These are phyloP conservation scores for Hortaea sp. DNA, from an alignment of 2,329 filamentous ascomycete genomes.

Conservation along the genomic window DNA sequence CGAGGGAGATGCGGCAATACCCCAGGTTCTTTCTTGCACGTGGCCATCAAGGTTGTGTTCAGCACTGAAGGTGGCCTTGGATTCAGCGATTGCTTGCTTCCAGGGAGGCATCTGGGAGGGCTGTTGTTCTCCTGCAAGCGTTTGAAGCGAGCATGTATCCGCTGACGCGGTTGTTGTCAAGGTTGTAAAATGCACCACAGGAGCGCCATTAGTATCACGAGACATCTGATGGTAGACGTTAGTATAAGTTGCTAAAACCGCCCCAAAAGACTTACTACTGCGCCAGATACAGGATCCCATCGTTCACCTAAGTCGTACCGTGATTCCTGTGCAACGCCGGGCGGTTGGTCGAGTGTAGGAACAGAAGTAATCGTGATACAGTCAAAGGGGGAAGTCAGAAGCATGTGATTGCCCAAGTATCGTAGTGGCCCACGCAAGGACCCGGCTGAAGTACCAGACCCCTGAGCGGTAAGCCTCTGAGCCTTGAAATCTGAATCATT, in stretches of 20 bases:
- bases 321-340: no score
- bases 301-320: conserved; percentile 16
- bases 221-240: no score
- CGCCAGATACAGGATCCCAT: conserved; percentile 34
- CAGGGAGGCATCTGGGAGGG: conserved; percentile 23
- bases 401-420: no score
- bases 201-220: no score
- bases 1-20: conserved; percentile 38
- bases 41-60: conserved; percentile 41
- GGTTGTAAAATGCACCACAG: conserved; percentile 25
- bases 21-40: conserved; percentile 43
- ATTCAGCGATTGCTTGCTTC: conserved; percentile 30
- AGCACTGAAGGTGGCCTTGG: conserved; percentile 35
- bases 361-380: no score
- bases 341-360: no score
- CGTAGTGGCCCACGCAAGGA: no score
- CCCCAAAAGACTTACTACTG: conserved; percentile 14
- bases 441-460: no score
- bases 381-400: no score
- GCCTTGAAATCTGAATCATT: no score
- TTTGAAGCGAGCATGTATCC: conserved; percentile 17
- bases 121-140: conserved; percentile 14
- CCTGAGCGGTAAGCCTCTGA: no score
- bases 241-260: neutral
- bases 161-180: conserved; percentile 26